A percentile compares a stretch with the other conserved stretches of the same genome.
These are phyloP conservation scores for Cadophora sp. DNA, from an alignment of 2,329 filamentous ascomycete species.

Conservation along the genomic window DNA sequence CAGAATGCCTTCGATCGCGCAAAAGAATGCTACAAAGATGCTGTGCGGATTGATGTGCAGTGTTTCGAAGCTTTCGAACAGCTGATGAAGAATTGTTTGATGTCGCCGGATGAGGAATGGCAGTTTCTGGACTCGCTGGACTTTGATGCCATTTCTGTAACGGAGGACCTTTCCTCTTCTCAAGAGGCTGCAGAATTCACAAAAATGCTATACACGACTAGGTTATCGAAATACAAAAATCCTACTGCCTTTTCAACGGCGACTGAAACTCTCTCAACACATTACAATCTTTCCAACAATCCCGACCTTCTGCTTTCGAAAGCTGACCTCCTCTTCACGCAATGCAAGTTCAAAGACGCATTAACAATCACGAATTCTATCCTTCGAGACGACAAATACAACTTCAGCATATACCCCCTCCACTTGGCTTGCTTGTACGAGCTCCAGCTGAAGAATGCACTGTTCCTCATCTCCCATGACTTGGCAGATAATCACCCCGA, in stretches of 20 bases:
- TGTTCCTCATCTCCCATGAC: constrained; percentile 92
- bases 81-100: constrained; percentile 93
- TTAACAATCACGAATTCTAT: constrained; percentile 84
- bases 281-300: constrained; percentile 87
- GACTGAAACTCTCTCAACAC: constrained; percentile 88
- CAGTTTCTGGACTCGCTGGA: constrained; percentile 76
- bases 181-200: constrained; percentile 94
- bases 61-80: constrained; percentile 99
- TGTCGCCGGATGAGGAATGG: constrained; percentile 78
- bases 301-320: constrained; percentile 89
- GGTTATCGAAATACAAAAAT: constrained; percentile 93
- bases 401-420: constrained; percentile 86
- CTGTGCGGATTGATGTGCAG: constrained; percentile 94
- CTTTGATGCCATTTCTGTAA: constrained; percentile 80
- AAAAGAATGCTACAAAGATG: constrained; percentile 98
- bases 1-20: constrained; percentile 97
- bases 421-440: constrained; percentile 93
- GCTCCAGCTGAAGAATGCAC: constrained; percentile 81
- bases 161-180: constrained; percentile 68
- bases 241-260: constrained; percentile 82
- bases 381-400: constrained; percentile 83
- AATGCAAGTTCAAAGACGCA: constrained; percentile 91
- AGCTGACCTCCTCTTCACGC: constrained; percentile 91
- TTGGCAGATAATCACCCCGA: constrained; percentile 90
- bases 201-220: constrained; percentile 94